Evolutionary conservation across 192 early-diverging fungal species (phyloP).

Genomic region (Phlyctochytrium arcticum): DNA sequence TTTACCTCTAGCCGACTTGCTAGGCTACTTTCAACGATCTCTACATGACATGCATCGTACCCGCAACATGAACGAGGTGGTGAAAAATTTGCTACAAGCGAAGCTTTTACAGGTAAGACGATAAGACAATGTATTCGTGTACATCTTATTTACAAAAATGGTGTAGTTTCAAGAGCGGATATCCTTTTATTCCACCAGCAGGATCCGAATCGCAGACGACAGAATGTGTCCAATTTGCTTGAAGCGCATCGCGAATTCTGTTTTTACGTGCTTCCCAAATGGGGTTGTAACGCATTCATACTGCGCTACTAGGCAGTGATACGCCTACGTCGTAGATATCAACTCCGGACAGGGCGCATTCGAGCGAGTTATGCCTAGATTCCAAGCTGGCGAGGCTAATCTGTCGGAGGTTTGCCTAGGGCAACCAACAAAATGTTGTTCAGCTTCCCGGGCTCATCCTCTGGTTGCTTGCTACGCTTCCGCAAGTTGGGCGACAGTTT

Average conservation of each 20-base stretch:
- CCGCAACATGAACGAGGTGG: slow-evolving; percentile 60
- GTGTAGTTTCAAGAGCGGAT: slow-evolving; percentile 63
- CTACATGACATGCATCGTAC: slow-evolving; percentile 59
- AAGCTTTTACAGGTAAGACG: slow-evolving; percentile 61
- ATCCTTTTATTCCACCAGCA: slow-evolving; percentile 49
- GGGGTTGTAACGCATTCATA: slow-evolving; percentile 71
- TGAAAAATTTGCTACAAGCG: slow-evolving; percentile 66
- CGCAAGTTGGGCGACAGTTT: slow-evolving; percentile 55
- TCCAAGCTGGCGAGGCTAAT: too few species aligned
- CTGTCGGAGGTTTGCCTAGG: slow-evolving; percentile 16
- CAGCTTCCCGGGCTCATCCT: slow-evolving; percentile 23
- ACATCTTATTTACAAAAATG: too few species aligned
- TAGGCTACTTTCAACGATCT: slow-evolving; percentile 49
- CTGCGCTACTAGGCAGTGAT: slow-evolving; percentile 36
- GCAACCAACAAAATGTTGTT: slow-evolving; percentile 23
- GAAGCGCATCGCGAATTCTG: slow-evolving; percentile 50
- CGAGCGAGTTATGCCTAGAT: too few species aligned
- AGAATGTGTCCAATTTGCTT: slow-evolving; percentile 66
- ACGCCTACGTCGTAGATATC: too few species aligned
- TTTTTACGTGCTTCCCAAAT: slow-evolving; percentile 71
- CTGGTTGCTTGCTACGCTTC: slow-evolving; percentile 21
- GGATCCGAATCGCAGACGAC: slow-evolving; percentile 70
- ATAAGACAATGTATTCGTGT: too few species aligned
- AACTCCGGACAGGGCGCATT: too few species aligned
- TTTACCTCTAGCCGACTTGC: slow-evolving; percentile 40